Percentiles rank a stretch among this genome's conserved stretches.
phyloP scores from a whole-genome alignment of 164 flowering plant species.

The Taxillus chinensis region DNA sequence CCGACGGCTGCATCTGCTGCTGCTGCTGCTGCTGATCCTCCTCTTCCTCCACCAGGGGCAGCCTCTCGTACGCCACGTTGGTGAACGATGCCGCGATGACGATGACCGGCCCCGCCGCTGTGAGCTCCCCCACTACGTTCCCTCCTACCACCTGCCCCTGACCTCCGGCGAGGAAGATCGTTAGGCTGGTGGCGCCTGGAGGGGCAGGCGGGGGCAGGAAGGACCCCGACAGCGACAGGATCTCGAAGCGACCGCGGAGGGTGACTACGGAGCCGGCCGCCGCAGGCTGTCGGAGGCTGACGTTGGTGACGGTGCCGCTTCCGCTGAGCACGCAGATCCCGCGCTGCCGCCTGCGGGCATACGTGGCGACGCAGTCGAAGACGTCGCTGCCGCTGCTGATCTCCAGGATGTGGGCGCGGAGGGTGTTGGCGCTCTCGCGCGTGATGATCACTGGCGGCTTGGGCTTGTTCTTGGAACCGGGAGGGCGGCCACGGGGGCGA shows the following conservation, averaged over 20 bases:
- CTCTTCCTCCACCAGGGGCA: conserved; percentile 69
- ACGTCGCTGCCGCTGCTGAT: conserved; percentile 65
- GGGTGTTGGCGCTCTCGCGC: conserved; percentile 73
- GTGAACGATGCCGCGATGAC: conserved; percentile 77
- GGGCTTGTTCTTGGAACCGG: conserved; percentile 77
- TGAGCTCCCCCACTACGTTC: conserved; percentile 68
- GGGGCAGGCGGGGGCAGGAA: conserved; percentile 91
- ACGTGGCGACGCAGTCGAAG: conserved; percentile 53
- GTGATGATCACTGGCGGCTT: conserved; percentile 81
- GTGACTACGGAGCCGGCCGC: conserved; percentile 58
- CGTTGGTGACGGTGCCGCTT: conserved; percentile 68
- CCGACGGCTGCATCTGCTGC: conserved; percentile 26
- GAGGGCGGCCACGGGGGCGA: conserved; percentile 68
- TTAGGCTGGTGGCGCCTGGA: conserved; percentile 80
- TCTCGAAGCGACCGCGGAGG: conserved; percentile 76
- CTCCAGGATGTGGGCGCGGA: conserved; percentile 71
- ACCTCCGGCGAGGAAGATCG: conserved; percentile 67
- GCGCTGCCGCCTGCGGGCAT: conserved; percentile 65
- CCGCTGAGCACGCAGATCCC: conserved; percentile 79
- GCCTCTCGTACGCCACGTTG: conserved; percentile 76
- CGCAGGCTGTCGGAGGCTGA: conserved; percentile 56
- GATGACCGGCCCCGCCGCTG: conserved; percentile 77
- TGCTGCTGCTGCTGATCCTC: background rate
- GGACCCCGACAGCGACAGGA: conserved; percentile 71
- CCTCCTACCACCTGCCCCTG: conserved; percentile 91